Conservation (phyloP, 106 monocot species). For the Agapanthus africanus region DNA sequence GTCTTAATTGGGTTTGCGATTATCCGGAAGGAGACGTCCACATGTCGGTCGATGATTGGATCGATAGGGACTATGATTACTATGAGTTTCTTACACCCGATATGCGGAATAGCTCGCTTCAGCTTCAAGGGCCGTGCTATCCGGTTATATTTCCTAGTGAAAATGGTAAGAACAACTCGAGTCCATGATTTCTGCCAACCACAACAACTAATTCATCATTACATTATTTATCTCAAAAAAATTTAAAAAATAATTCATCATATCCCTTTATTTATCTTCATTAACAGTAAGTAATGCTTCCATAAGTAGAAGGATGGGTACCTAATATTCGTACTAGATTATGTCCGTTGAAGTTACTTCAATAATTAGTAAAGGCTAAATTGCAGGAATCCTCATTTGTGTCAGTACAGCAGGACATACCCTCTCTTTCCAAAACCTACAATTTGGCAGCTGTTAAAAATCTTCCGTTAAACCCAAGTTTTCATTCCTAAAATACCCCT, state of each 20-base stretch:
- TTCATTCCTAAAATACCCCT: too few relatives aligned
- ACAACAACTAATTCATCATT: not conserved
- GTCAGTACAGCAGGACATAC: too few relatives aligned
- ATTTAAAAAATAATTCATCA: too few relatives aligned
- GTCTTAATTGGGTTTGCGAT: slow-evolving; percentile 84
- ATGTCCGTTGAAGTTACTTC: not conserved
- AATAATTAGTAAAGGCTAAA: too few relatives aligned
- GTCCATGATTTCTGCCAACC: not conserved
- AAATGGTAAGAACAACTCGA: slow-evolving; percentile 54
- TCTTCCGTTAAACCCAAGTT: too few relatives aligned
- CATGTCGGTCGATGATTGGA: slow-evolving; percentile 89
- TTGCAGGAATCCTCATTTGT: too few relatives aligned
- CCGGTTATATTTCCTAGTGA: slow-evolving; percentile 94
- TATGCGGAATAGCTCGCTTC: slow-evolving; percentile 94
- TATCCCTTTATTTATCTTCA: not conserved
- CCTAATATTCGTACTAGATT: not conserved
- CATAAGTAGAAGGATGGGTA: not conserved
- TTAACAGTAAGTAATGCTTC: not conserved
- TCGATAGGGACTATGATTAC: slow-evolving; percentile 90
- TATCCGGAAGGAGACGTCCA: slow-evolving; percentile 97
- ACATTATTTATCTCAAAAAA: too few relatives aligned
- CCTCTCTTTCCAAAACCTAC: too few relatives aligned
- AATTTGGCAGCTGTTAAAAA: too few relatives aligned
- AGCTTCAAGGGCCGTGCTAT: slow-evolving; percentile 96
- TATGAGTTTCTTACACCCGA: slow-evolving; percentile 94